A percentile compares a stretch with the other conserved stretches of the same genome.
Evolutionary conservation across 768 basidiomycete species (phyloP).

Genomic region (Amanita subjunquillea): DNA sequence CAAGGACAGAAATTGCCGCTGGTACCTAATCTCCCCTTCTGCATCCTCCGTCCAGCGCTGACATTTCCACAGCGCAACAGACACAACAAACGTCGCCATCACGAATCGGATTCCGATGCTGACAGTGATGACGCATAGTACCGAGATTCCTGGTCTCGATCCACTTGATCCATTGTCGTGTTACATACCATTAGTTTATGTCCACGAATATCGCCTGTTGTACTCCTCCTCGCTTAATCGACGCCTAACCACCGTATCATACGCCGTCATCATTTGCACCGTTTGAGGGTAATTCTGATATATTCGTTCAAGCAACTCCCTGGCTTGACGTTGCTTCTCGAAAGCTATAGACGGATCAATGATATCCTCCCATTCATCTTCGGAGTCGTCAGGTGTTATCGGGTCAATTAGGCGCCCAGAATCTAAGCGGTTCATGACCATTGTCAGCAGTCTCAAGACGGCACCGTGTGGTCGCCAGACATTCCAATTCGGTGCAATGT

Average conservation of each 20-base stretch:
- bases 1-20: slow-evolving; percentile 85
- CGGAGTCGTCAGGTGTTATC: slow-evolving; percentile 17
- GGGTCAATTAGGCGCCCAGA: slow-evolving; percentile 40
- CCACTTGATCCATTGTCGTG: neutral
- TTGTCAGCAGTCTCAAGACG: slow-evolving; percentile 36
- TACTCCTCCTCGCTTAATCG: slow-evolving; percentile 17
- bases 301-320: slow-evolving; percentile 33
- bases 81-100: slow-evolving; percentile 58
- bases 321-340: slow-evolving; percentile 18
- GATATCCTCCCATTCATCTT: slow-evolving; percentile 10
- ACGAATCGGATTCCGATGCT: slow-evolving; percentile 53
- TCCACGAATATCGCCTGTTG: slow-evolving; percentile 17
- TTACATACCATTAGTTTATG: neutral
- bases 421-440: slow-evolving; percentile 36
- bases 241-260: slow-evolving; percentile 20
- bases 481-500: slow-evolving; percentile 54
- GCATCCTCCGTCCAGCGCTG: slow-evolving; percentile 11
- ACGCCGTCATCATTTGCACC: slow-evolving; percentile 20
- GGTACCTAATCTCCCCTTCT: slow-evolving; percentile 32
- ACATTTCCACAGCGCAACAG: slow-evolving; percentile 56
- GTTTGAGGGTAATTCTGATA: slow-evolving; percentile 40
- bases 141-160: neutral
- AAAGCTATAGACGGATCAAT: slow-evolving; percentile 4
- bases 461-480: slow-evolving; percentile 53
- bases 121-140: slow-evolving; percentile 46